Evolutionary conservation across 768 basidiomycete species (phyloP).

Genomic region (Tricholoma terreum): DNA sequence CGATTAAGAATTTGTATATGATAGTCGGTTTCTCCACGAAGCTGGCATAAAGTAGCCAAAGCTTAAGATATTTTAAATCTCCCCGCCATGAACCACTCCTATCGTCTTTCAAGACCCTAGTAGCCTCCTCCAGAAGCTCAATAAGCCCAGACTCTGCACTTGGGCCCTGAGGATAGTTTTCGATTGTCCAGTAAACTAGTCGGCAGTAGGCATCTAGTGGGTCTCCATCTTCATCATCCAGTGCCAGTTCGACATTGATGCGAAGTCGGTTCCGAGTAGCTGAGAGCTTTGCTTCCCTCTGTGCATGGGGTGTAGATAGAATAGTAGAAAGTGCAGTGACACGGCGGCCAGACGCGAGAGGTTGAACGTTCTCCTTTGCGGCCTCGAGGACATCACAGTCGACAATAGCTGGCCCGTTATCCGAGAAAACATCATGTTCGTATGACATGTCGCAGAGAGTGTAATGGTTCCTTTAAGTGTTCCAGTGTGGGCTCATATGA

Average conservation of each 20-base stretch:
- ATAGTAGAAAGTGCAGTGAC: constrained; percentile 75
- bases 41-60: constrained; percentile 93
- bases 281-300: constrained; percentile 67
- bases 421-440: constrained; percentile 44
- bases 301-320: constrained; percentile 72
- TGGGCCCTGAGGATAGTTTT: constrained; percentile 92
- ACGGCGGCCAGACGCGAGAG: constrained; percentile 73
- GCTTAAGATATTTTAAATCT: constrained; percentile 84
- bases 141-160: constrained; percentile 88
- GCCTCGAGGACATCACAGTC: constrained; percentile 82
- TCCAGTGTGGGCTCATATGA: too few relatives aligned
- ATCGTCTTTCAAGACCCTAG: constrained; percentile 77
- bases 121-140: constrained; percentile 90
- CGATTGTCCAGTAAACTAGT: constrained; percentile 89
- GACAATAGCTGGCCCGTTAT: constrained; percentile 48
- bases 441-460: constrained; percentile 15
- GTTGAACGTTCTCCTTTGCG: constrained; percentile 85
- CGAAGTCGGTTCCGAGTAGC: constrained; percentile 64
- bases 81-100: constrained; percentile 69
- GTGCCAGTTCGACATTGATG: constrained; percentile 66
- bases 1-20: constrained; percentile 86
- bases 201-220: constrained; percentile 83
- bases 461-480: too few relatives aligned
- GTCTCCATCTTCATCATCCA: constrained; percentile 83
- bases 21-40: constrained; percentile 87